Base-by-base conservation (phyloP, 2,329 filamentous ascomycete genomes). In the Neofusicoccum sp. region DNA sequence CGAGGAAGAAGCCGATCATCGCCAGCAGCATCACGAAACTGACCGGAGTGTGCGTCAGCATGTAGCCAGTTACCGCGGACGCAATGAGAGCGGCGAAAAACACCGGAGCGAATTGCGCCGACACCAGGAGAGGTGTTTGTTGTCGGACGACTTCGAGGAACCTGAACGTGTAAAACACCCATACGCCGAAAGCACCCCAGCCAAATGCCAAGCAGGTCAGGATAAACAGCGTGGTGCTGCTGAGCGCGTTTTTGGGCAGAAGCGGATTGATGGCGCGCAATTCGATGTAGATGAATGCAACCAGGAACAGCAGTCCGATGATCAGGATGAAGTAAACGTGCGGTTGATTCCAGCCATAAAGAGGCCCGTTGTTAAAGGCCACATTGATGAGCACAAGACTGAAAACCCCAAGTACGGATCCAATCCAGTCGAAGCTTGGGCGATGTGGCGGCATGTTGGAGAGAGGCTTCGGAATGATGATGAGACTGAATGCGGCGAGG, bases 11-110 rank as follows among this genome's bases (percentile, higher is more conserved):
- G 26, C 70, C 70, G 6, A 70, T 47, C 71, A 75, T 75, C 26
- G 71, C 69, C 20, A 71, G 63, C 63, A 75, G 64, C 72, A 76
- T 75, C 14, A 72, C 71, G 62, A 73, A 75, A 16, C 70, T 67
- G 24, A 73, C 69, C 1, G 71, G 72, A 0, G 71, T 73, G 60
- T 73, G 73, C 12, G 69, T 73, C n/a, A 77, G 67, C 66, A 76
- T 64, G 62, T 73, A 72, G 5, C 74, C 73, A 1, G 73, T 75
- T 6, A 69, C 62, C 36, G 69, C 71, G 9, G 73, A 70, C 6
- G 74, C 73, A 28, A 75, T 57, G 3, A 76, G 65, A 33, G 74
- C 73, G 34, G 68, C 69, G 6, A 76, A 58, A 47, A 73, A 63
- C 7, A 68, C 69, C 36, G 74, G 73, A 1, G 68, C 63, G 60